Base-by-base conservation (phyloP, 768 basidiomycete genomes). In the Lyophyllum atratum region DNA sequence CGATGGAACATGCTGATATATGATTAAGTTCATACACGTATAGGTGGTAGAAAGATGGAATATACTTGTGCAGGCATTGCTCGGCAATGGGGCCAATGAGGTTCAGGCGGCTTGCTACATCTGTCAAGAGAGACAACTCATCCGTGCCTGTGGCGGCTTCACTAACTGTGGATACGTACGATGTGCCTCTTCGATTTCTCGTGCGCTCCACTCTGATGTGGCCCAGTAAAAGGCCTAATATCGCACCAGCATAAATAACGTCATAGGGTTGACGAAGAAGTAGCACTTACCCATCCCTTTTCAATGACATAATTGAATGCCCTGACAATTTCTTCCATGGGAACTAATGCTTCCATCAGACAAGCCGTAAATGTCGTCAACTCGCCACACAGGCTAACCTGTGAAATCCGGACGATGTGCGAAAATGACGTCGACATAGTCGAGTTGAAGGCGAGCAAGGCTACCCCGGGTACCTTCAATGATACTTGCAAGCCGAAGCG, bases 161-260 rank as follows among this genome's bases (percentile, higher is more conserved):
- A 22, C 52, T 28, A 21, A 7, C 9, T 21, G 57, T 7, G 22
- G 54, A 17, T 29, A 63, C 83, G 49, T 62, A 86, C 83, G 80
- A 63, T 81, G 74, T 14, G 85, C 87, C 65, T 86, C 86, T 68
- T 85, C 82, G 59, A 90, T 87, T 55, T 89, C 80, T 26, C 74
- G 72, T 2, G 90, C 86, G 49, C 77, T 81, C 91, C 92, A 93
- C 69, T 93, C 91, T 9, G 85, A 88, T 1, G 89, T 90, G 24
- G 76, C 89, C 84, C 84, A 85, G 69, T 80, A 83, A 67, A 79
- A 76, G 7, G 80, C 77, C 76, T 78, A 50, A 15, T 37, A 29
- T 43, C 8, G 19, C 5, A 19, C n/a, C 25, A 6, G 6, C 6
- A 10, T 33, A 21, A 9, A 1, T 26, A 51, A 19, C 3, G 19